These are phyloP conservation scores for Solanum hybrid DNA, from an alignment of 305 asterid species.

Conservation along the genomic window DNA sequence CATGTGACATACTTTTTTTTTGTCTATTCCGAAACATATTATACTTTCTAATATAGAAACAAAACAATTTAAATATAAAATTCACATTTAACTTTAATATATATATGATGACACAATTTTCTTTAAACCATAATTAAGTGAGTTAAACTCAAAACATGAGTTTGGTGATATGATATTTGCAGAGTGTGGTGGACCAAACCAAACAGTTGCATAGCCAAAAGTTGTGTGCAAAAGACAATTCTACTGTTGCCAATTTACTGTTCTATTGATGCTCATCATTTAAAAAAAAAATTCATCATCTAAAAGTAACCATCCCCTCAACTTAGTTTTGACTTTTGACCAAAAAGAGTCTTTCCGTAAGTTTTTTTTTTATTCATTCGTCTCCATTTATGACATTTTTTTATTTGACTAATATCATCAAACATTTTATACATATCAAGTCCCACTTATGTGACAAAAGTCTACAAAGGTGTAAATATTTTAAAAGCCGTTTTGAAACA, in stretches of 20 bases:
- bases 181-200: neutral
- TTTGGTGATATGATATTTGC: neutral
- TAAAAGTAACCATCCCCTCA: neutral
- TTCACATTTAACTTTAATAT: neutral
- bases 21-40: neutral
- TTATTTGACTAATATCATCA: too few species aligned
- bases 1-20: neutral
- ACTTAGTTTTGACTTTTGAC: neutral
- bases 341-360: neutral
- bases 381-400: neutral
- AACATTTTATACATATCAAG: too few species aligned
- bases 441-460: neutral
- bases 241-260: conserved; percentile 1
- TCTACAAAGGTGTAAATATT: too few species aligned
- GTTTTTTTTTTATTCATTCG: too few species aligned
- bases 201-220: neutral
- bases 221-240: conserved; percentile 1
- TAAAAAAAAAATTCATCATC: neutral
- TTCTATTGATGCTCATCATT: neutral
- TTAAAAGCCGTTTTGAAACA: too few species aligned
- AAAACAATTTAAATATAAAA: neutral
- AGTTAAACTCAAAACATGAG: neutral
- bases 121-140: neutral
- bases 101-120: neutral
- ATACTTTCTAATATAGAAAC: neutral